Base-by-base conservation (phyloP, 2,329 filamentous ascomycete species). In the Aspergillus pseudonomiae region DNA sequence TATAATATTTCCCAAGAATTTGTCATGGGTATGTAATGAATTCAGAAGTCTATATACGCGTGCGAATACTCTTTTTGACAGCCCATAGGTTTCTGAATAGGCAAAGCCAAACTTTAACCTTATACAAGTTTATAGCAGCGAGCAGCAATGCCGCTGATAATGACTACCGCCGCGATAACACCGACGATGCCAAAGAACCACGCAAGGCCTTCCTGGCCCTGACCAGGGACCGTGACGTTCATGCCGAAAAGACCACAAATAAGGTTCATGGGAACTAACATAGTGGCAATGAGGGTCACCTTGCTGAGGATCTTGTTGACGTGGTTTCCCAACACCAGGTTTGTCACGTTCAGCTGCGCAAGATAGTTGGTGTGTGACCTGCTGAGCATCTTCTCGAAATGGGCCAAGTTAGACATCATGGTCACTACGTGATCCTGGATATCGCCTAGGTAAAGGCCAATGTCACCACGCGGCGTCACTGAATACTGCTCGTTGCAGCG, bases 351-450 rank as follows among this genome's bases (percentile, higher is more conserved):
- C 66, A 98, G 88, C 75, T 97, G 95, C 1, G 95, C 94, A 43
- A 99, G 86, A 75, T 99, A 98, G 78, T 98, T 99, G 82, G 91
- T 92, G 82, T 99, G 95, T 2, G 92, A 91, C 26, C 95, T 91
- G 32, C 91, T 94, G 57, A 99, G 86, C 86, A 99, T 97, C 84
- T 98, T 98, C 78, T 99, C 95, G 71, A 97, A 97, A 77, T 99
- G 95, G 1, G 89, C 89, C 71, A 99, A 80, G 79, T 96, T 99
- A 70, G 92, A 95, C 86, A 97, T 96, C 94, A 98, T 98, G 53
- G 95, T 99, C 64, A 99, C 93, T 59, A 99, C 94, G 85, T 99
- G 95, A 80, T 99, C 95, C 79, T 99, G 95, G 68, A 99, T 97
- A 80, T 99, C 95, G 73, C 93, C 93, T 41, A 99, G 86, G 75